Percentiles rank a stretch among this genome's conserved stretches.
Evolutionary conservation across 2,329 filamentous ascomycete species (phyloP).

Genomic region (Penicillium brevicompactum): DNA sequence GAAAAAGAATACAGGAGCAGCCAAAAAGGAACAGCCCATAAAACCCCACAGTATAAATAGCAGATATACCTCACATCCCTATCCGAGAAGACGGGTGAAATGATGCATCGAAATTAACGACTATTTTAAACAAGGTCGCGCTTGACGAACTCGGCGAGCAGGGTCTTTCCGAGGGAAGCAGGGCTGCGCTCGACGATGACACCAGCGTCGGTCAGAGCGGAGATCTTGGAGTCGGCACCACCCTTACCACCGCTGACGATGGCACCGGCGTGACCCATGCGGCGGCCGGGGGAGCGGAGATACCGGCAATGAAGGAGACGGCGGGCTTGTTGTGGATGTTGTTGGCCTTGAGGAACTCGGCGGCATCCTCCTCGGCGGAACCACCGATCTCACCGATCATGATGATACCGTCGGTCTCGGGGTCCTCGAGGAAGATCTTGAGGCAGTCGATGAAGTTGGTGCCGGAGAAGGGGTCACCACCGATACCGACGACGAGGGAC

Average conservation of each 20-base stretch:
- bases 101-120: constrained; percentile 16
- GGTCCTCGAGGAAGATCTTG: constrained; percentile 92
- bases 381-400: constrained; percentile 99
- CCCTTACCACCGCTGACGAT: constrained; percentile 98
- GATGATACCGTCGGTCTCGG: constrained; percentile 98
- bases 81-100: constrained; percentile 20
- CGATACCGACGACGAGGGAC: constrained; percentile 96
- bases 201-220: constrained; percentile 86
- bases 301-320: constrained; percentile 97
- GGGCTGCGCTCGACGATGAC: constrained; percentile 96
- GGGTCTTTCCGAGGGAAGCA: constrained; percentile 85
- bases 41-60: constrained; percentile 22
- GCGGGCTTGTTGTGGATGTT: constrained; percentile 95
- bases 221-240: constrained; percentile 97
- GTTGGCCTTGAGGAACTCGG: constrained; percentile 89
- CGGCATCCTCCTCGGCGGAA: constrained; percentile 94
- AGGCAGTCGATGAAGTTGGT: constrained; percentile 99
- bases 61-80: constrained; percentile 23
- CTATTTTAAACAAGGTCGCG: constrained; percentile 80
- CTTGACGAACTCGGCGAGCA: constrained; percentile 95
- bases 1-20: constrained; percentile 33
- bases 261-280: constrained; percentile 98
- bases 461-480: constrained; percentile 96
- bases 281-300: constrained; percentile 94
- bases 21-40: constrained; percentile 23